phyloP scores from a whole-genome alignment of 2,329 filamentous ascomycete species.

The Claviceps humidiphila region DNA sequence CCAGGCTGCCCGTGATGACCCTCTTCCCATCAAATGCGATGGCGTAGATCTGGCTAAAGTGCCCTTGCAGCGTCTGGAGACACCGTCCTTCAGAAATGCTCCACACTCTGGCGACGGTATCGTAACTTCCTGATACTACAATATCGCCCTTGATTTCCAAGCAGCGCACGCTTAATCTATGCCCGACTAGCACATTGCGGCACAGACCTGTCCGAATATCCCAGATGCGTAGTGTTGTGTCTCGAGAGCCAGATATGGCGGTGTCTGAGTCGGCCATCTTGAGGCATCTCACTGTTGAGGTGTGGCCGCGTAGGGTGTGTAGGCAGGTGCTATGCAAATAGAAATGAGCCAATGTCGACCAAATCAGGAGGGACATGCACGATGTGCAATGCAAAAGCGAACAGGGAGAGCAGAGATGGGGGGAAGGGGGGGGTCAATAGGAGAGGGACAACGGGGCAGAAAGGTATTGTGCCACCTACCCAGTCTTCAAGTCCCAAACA shows the following conservation, averaged over 20 bases:
- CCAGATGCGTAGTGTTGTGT: slow-evolving; percentile 92
- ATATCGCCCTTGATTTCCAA: slow-evolving; percentile 93
- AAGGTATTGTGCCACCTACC: slow-evolving; percentile 40
- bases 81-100: slow-evolving; percentile 93
- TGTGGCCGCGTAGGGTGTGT: slow-evolving; percentile 83
- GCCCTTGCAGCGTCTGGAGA: slow-evolving; percentile 75
- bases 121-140: slow-evolving; percentile 96
- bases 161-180: slow-evolving; percentile 90
- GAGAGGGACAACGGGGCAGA: neutral
- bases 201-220: slow-evolving; percentile 80
- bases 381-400: neutral
- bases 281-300: slow-evolving; percentile 87
- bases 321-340: slow-evolving; percentile 45
- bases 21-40: slow-evolving; percentile 92
- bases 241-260: slow-evolving; percentile 89
- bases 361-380: neutral
- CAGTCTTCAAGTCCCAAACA: slow-evolving; percentile 91
- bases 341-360: neutral
- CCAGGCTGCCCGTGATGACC: slow-evolving; percentile 88
- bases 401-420: too few relatives aligned
- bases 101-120: slow-evolving; percentile 94
- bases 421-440: too few relatives aligned
- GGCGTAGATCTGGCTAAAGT: slow-evolving; percentile 98
- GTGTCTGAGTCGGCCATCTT: slow-evolving; percentile 95
- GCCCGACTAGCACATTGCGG: slow-evolving; percentile 81